These are phyloP conservation scores for Lachnellula occidentalis DNA, from an alignment of 2,329 filamentous ascomycete genomes.

Conservation along the genomic window DNA sequence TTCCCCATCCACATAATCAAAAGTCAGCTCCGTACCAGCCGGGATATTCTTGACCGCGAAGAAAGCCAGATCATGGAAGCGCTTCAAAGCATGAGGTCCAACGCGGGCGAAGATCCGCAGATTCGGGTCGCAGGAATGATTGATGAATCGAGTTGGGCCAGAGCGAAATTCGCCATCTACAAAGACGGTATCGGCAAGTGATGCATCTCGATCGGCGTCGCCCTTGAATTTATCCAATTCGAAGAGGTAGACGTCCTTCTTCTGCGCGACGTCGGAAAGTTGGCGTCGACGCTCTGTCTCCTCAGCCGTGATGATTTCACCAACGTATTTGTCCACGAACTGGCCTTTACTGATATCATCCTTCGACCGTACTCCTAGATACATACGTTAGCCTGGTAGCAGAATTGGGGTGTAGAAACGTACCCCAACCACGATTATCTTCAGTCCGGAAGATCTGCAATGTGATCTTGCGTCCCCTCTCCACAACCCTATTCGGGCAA, in stretches of 20 bases:
- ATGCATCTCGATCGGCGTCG: conserved; percentile 43
- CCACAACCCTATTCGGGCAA: conserved; percentile 73
- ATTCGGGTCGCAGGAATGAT: conserved; percentile 77
- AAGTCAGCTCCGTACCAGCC: conserved; percentile 65
- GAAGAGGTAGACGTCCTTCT: conserved; percentile 77
- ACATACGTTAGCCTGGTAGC: conserved; percentile 5
- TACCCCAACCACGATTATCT: conserved; percentile 69
- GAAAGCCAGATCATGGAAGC: conserved; percentile 70
- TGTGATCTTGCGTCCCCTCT: conserved; percentile 63
- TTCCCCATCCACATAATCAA: conserved; percentile 70
- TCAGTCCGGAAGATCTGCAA: conserved; percentile 72
- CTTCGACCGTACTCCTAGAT: conserved; percentile 55
- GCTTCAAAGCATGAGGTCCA: conserved; percentile 68
- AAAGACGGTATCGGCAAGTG: conserved; percentile 48
- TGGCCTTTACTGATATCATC: conserved; percentile 64
- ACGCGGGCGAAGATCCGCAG: conserved; percentile 74
- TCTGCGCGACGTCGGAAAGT: conserved; percentile 46
- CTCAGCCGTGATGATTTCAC: conserved; percentile 58
- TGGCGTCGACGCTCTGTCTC: conserved; percentile 63
- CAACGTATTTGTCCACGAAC: conserved; percentile 75
- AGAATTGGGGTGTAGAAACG: conserved; percentile 19
- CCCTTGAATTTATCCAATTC: conserved; percentile 71
- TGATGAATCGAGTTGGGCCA: conserved; percentile 75
- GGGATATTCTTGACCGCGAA: conserved; percentile 65
- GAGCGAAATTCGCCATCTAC: conserved; percentile 72